Base-by-base conservation (phyloP, 2,329 filamentous ascomycete genomes). In the Claviceps sp. region DNA sequence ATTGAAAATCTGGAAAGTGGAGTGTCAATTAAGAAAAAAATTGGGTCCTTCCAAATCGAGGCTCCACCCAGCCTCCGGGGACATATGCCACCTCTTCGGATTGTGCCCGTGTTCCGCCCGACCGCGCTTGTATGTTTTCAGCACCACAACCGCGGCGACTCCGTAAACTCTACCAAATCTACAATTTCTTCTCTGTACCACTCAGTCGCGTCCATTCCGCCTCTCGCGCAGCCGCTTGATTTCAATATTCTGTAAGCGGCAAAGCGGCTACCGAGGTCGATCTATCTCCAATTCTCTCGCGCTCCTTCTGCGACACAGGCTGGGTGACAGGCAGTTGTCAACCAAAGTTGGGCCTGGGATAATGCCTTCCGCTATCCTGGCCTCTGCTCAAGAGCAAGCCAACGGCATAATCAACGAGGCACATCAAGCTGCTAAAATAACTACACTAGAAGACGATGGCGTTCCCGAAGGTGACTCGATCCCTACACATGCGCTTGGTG, bases 401-500 rank as follows among this genome's bases (percentile, higher is more conserved):
- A 43, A 48, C 18, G 44, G 44, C 18, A 40, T 45, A 9, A 22
- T 30, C 30, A 47, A 44, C 36, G 43, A 22, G 18, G 37, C 22
- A 48, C 48, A 47, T 34, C 36, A 42, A 43, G 14, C 13, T 42
- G 36, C 24, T 8, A 36, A 51, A 41, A 42, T 42, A 40, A 46
- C 40, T 7, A 36, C 30, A 18, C 11, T 36, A 8, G 40, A 36
- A 24, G 48, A n/a, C 11, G 9, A 4, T 37, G n/a, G 22, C 7
- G 45, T 45, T 49, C 34, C 24, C 3, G 46, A 49, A 20, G 34
- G 54, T 60, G 65, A 65, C 59, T 78, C 79, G 45, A 83, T 95
- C 50, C 85, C 85, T 49, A 73, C 76, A 41, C 91, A 97, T 72
- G 89, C 89, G 40, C 72, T 95, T 47, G 85, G 85, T 36, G 76